Conservation (phyloP, 2,329 filamentous ascomycete genomes). For the Cercospora sp. region DNA sequence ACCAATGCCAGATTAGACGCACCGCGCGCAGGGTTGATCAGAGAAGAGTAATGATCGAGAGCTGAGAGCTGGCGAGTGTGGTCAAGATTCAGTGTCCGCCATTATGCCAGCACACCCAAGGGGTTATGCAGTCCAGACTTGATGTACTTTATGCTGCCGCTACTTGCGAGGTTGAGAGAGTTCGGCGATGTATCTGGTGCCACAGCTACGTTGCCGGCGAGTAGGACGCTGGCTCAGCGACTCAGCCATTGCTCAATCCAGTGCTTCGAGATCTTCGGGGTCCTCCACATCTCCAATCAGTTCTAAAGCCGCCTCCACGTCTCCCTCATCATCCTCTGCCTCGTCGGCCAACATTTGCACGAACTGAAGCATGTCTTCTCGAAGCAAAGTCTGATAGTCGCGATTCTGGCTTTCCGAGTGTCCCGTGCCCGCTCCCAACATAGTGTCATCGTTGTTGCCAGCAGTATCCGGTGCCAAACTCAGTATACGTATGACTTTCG, state of each 20-base stretch:
- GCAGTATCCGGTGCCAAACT: conserved; percentile 38
- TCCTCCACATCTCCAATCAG: not conserved
- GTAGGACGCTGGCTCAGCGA: not conserved
- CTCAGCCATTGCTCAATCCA: not conserved
- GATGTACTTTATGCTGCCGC: not conserved
- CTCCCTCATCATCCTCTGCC: conserved; percentile 11
- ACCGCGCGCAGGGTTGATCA: not conserved
- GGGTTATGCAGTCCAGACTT: not conserved
- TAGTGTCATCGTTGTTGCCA: not conserved
- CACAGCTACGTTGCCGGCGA: not conserved
- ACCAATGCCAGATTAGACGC: not conserved
- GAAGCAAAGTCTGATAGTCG: not conserved
- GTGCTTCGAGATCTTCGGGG: conserved; percentile 3
- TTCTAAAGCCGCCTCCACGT: not conserved
- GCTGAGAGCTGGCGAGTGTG: not conserved
- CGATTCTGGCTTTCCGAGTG: not conserved
- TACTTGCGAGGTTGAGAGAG: not conserved
- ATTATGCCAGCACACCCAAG: not conserved
- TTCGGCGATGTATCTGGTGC: not conserved
- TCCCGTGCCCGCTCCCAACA: not conserved
- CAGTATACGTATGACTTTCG: conserved; percentile 45
- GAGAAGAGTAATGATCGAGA: not conserved
- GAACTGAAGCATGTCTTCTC: conserved; percentile 12
- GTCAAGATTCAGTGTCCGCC: not conserved
- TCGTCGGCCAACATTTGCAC: conserved; percentile 11